A percentile compares a stretch with the other conserved stretches of the same genome.
phyloP scores from a whole-genome alignment of 306 rosid species.

The Pterocarpus santalinus region DNA sequence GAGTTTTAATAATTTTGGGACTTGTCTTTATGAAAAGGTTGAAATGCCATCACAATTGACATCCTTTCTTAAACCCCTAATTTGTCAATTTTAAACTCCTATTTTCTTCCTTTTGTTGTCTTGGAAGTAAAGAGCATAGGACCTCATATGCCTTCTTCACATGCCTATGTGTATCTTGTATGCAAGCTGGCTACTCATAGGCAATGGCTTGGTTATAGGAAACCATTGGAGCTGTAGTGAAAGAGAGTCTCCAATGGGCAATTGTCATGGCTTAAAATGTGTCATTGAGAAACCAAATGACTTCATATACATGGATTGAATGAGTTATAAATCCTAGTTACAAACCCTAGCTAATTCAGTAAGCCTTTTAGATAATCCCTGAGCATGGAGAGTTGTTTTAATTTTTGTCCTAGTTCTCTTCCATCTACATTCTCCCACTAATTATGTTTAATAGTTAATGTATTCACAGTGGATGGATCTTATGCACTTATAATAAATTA shows the following conservation, averaged over 20 bases:
- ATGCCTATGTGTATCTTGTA: background rate
- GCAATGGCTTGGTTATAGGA: no score
- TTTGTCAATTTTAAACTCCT: no score
- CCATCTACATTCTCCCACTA: background rate
- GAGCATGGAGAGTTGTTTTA: slow-evolving; percentile 2
- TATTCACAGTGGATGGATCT: slow-evolving; percentile 11
- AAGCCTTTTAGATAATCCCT: background rate
- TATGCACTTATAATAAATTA: slow-evolving; percentile 22
- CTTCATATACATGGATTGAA: slow-evolving; percentile 2
- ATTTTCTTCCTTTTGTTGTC: no score
- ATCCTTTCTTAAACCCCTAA: no score
- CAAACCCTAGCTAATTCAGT: background rate
- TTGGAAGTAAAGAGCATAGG: no score
- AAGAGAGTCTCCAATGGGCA: no score
- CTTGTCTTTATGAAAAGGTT: background rate
- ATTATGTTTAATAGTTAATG: slow-evolving; percentile 1
- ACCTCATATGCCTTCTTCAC: no score
- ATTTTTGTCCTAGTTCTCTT: background rate
- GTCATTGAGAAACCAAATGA: background rate
- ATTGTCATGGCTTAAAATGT: background rate
- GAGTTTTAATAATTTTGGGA: slow-evolving; percentile 7
- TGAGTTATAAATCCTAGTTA: slow-evolving; percentile 21
- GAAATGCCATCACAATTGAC: slow-evolving; percentile 1
- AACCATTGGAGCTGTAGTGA: no score
- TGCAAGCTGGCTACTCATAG: background rate